These are phyloP conservation scores for Agaricus bisporus DNA, from an alignment of 768 basidiomycete genomes.

Conservation along the genomic window DNA sequence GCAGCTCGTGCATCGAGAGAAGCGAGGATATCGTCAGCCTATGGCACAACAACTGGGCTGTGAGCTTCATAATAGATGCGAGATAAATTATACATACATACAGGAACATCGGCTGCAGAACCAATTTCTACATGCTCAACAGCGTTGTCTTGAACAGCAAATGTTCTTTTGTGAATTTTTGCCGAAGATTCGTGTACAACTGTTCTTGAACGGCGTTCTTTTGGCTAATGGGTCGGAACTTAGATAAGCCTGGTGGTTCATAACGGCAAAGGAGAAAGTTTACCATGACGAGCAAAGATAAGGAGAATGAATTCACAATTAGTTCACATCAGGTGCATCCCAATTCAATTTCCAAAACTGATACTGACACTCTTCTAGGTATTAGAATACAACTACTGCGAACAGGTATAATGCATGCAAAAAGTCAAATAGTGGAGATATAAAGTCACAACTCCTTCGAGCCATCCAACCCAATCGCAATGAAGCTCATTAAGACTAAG, in stretches of 20 bases:
- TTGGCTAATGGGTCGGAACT: conserved; percentile 21
- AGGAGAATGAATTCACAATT: background rate
- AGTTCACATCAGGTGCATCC: background rate
- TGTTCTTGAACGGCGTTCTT: conserved; percentile 36
- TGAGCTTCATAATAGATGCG: background rate
- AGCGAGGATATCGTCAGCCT: conserved; percentile 21
- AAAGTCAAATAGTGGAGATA: too few relatives aligned
- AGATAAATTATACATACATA: conserved; percentile 18
- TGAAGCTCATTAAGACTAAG: conserved; percentile 72
- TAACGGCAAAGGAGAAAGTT: conserved; percentile 5
- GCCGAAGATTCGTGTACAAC: conserved; percentile 47
- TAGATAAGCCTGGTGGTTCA: background rate
- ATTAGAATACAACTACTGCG: too few relatives aligned
- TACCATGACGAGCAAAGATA: conserved; percentile 16
- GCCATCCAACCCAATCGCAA: conserved; percentile 25
- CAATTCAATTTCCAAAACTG: too few relatives aligned
- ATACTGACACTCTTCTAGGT: too few relatives aligned
- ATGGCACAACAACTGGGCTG: background rate
- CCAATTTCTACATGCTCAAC: conserved; percentile 45
- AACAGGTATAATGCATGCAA: too few relatives aligned
- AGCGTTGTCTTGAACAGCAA: conserved; percentile 43
- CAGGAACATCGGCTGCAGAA: conserved; percentile 32
- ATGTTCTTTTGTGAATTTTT: conserved; percentile 40
- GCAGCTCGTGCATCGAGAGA: conserved; percentile 14
- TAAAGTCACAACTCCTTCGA: background rate